Percentiles rank a stretch among this genome's conserved stretches.
Evolutionary conservation across 192 early-diverging fungal species (phyloP).

Genomic region (Podila clonocystis): DNA sequence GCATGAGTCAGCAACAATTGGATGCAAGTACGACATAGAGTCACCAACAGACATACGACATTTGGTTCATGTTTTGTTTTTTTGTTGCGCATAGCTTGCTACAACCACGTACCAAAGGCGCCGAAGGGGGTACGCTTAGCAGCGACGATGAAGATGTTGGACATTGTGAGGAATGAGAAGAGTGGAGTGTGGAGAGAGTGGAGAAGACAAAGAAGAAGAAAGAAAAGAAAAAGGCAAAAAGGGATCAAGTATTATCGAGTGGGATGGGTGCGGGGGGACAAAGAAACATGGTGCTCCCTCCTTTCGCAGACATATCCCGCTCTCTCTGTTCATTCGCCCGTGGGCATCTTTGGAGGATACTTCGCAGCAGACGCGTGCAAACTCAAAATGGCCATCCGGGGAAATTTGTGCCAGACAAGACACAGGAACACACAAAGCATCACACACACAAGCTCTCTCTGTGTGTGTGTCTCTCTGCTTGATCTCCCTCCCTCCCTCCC

Average conservation of each 20-base stretch:
- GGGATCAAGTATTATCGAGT: not conserved
- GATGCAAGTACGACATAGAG: too few relatives aligned
- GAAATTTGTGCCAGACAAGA: not conserved
- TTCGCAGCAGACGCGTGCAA: too few relatives aligned
- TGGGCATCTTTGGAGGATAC: not conserved
- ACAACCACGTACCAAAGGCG: constrained; percentile 72
- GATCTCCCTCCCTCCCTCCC: not conserved
- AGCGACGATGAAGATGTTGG: constrained; percentile 79
- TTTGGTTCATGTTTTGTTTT: not conserved
- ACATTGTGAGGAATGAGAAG: constrained; percentile 44
- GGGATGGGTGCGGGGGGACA: constrained; percentile 1
- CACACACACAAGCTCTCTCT: too few relatives aligned
- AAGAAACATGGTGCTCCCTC: not conserved
- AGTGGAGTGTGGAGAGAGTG: constrained; percentile 9
- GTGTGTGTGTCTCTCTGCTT: too few relatives aligned
- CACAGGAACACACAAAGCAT: not conserved
- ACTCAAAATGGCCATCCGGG: constrained; percentile 4
- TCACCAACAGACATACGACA: too few relatives aligned
- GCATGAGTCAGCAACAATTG: not conserved
- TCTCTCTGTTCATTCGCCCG: constrained; percentile 3
- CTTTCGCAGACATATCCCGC: not conserved
- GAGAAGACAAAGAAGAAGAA: constrained; percentile 14
- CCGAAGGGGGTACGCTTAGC: constrained; percentile 91
- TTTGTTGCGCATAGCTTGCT: not conserved
- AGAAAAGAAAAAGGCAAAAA: not conserved